Conservation (phyloP, 495 filamentous ascomycete species). For the Astrothelium macrocarpum region DNA sequence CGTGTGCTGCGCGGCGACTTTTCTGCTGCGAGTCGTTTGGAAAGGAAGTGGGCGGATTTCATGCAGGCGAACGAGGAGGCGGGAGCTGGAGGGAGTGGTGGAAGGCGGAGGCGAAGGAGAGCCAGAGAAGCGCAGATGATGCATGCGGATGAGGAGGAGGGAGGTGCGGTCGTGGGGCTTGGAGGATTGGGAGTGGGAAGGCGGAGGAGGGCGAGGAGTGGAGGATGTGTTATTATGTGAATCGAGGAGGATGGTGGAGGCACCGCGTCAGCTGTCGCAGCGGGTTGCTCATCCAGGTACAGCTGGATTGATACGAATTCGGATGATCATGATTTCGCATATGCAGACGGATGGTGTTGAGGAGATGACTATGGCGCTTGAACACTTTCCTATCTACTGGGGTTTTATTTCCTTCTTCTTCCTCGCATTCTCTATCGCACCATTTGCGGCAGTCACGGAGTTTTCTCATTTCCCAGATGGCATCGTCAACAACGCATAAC, state of each 20-base stretch:
- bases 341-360: background rate
- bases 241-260: background rate
- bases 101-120: slow-evolving; percentile 58
- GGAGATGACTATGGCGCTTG: background rate
- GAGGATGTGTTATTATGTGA: slow-evolving; percentile 50
- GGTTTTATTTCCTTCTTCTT: background rate
- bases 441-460: background rate
- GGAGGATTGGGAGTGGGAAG: slow-evolving; percentile 24
- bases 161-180: slow-evolving; percentile 21
- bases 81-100: slow-evolving; percentile 48
- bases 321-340: background rate
- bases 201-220: slow-evolving; percentile 46
- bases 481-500: background rate
- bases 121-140: slow-evolving; percentile 66
- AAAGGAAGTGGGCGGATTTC: slow-evolving; percentile 86
- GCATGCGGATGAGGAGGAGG: slow-evolving; percentile 69
- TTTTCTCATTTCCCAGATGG: background rate
- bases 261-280: background rate
- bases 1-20: slow-evolving; percentile 70
- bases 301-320: background rate
- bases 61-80: slow-evolving; percentile 89
- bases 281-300: background rate
- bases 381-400: background rate
- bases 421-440: background rate
- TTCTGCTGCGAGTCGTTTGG: slow-evolving; percentile 57